Base-by-base conservation (phyloP, 208 protist species). In the Leishmania braziliensis region DNA sequence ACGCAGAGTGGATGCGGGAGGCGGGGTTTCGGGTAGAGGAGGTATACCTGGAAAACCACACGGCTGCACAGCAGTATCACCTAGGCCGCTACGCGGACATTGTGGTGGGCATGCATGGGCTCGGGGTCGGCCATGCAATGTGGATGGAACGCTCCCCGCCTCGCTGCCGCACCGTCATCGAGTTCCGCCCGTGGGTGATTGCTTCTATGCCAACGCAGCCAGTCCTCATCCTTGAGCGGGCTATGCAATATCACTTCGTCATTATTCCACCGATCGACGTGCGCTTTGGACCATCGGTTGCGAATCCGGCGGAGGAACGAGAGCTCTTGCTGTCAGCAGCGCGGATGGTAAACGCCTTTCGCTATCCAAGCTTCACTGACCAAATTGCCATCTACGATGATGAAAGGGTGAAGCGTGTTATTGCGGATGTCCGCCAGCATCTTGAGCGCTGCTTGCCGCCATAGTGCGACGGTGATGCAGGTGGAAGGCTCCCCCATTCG, bases 31-130 rank as follows among this genome's bases (percentile, higher is more conserved):
- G 78, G 33, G 90, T 93, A 48, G 86, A 87, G 83, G 82, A 85
- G 68, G 86, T 87, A 46, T 72, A 79, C 51, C 73, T 89, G n/a
- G 90, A 88, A 62, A 46, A 26, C 16, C 51, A 90, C 75, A 50
- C 82, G 6, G 81, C 85, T 29, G 84, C 84, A 43, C 86, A 90
- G 60, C 88, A 90, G 83, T 89, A 85, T 78, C 81, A 90, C 71
- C 75, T 91, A 3, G 80, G 78, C 9, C 88, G 88, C 18, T 87
- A 88, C 74, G 88, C 90, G 29, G 88, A 91, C 74, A 80, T 91
- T n/a, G 80, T 93, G 69, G 87, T 93, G 20, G 90, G 84, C 69
- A 89, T 89, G 83, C 90, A 93, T 80, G 90, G 88, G 14, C 83
- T 86, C 62, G 87, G 83, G n/a, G 76, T 93, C 43, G 85, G 84